Evolutionary conservation across 208 protist genomes (phyloP).

Genomic region (Wallacemonas collosoma): DNA sequence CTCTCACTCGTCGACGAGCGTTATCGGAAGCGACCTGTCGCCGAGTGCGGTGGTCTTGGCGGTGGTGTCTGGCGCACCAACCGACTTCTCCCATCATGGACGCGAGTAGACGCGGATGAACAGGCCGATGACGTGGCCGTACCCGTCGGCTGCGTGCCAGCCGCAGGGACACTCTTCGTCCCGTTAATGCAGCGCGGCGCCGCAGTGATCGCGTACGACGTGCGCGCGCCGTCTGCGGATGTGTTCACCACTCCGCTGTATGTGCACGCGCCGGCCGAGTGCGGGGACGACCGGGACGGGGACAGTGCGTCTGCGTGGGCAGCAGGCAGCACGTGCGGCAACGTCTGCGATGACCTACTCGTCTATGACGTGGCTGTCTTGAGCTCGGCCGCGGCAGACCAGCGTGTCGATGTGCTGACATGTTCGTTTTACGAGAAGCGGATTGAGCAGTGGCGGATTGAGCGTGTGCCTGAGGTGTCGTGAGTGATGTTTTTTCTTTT

Average conservation of each 20-base stretch:
- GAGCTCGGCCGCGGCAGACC: background rate
- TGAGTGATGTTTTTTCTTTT: constrained; percentile 8
- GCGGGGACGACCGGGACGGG: background rate
- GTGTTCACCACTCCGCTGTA: constrained; percentile 37
- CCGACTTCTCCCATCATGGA: constrained; percentile 37
- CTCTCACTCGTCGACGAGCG: constrained; percentile 74
- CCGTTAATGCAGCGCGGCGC: constrained; percentile 88
- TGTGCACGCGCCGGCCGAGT: constrained; percentile 13
- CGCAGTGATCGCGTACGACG: constrained; percentile 67
- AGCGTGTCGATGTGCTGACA: constrained; percentile 37
- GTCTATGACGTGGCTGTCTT: constrained; percentile 82
- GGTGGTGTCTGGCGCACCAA: constrained; percentile 85
- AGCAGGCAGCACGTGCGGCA: background rate
- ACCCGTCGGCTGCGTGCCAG: constrained; percentile 42
- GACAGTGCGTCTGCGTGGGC: background rate
- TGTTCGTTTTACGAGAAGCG: constrained; percentile 83
- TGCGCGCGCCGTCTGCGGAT: constrained; percentile 24
- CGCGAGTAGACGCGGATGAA: background rate
- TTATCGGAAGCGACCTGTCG: constrained; percentile 42
- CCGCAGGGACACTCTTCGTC: constrained; percentile 52
- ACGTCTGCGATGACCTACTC: constrained; percentile 41
- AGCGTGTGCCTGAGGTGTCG: constrained; percentile 2
- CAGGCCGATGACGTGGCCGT: background rate
- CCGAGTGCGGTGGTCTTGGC: constrained; percentile 41
- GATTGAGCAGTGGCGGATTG: constrained; percentile 62